Evolutionary conservation across 257 asterid genomes (phyloP).

Genomic region (Cordia subcordata): DNA sequence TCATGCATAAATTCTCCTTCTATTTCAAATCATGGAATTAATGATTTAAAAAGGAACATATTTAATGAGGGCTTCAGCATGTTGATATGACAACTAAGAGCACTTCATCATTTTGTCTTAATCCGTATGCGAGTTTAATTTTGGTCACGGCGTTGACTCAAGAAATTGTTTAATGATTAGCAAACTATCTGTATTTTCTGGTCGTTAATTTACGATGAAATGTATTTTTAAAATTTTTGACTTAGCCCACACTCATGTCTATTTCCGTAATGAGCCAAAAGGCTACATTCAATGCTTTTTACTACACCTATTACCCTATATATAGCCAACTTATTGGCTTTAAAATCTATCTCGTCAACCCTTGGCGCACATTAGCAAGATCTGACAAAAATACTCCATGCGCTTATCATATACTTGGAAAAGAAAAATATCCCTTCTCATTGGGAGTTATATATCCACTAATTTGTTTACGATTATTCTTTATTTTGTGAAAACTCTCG

Average conservation of each 20-base stretch:
- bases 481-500: too few species aligned
- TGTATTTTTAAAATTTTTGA: not conserved
- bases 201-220: constrained; percentile 1
- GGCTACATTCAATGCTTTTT: not conserved
- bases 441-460: too few species aligned
- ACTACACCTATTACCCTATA: not conserved
- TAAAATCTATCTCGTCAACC: constrained; percentile 21
- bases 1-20: too few species aligned
- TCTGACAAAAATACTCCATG: constrained; percentile 11
- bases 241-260: constrained; percentile 3
- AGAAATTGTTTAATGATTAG: not conserved
- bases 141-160: constrained; percentile 2
- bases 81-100: not conserved
- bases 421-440: too few species aligned
- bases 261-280: not conserved
- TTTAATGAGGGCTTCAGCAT: too few species aligned
- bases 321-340: not conserved
- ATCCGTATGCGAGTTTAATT: not conserved
- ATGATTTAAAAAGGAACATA: too few species aligned
- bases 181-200: constrained; percentile 3
- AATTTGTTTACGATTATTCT: too few species aligned
- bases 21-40: too few species aligned
- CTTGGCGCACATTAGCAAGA: constrained; percentile 19
- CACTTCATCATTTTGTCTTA: constrained; percentile 2
- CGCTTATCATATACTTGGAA: too few species aligned